A percentile compares a stretch with the other conserved stretches of the same genome.
phyloP scores from a whole-genome alignment of 2,329 filamentous ascomycete species.

The Elsinoe fawcettii region DNA sequence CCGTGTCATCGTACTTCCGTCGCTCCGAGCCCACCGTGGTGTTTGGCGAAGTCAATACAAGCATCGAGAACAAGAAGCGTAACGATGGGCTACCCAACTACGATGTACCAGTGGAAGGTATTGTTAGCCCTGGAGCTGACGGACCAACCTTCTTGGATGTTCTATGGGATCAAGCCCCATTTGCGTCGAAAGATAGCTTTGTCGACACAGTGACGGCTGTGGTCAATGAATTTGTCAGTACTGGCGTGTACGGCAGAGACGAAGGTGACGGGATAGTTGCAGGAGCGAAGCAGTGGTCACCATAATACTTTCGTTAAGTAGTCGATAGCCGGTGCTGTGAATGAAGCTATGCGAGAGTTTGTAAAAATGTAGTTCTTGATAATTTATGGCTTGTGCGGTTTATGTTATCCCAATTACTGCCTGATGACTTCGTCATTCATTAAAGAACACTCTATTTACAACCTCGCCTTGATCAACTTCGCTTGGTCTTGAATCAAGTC shows the following conservation, averaged over 20 bases:
- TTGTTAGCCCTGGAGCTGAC: neutral
- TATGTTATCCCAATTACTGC: too few relatives aligned
- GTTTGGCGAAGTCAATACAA: neutral
- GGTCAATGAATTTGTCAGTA: neutral
- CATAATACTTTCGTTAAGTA: too few relatives aligned
- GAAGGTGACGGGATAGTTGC: neutral
- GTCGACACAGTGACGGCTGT: neutral
- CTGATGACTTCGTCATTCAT: too few relatives aligned
- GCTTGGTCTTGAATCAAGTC: constrained; percentile 21
- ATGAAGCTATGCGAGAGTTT: too few relatives aligned
- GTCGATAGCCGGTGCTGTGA: too few relatives aligned
- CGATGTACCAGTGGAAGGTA: neutral
- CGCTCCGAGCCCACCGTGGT: neutral
- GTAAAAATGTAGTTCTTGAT: too few relatives aligned
- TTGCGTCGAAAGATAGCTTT: neutral
- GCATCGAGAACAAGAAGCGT: neutral
- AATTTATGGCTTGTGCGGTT: too few relatives aligned
- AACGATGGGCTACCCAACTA: neutral
- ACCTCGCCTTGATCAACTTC: constrained; percentile 21
- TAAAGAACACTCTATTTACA: constrained; percentile 14
- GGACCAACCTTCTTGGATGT: neutral
- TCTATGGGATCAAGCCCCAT: neutral
- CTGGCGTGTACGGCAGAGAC: neutral
- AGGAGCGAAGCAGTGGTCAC: neutral
- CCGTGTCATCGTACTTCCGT: neutral